These are phyloP conservation scores for Sechiopsis laciniata DNA, from an alignment of 306 rosid species.

Conservation along the genomic window DNA sequence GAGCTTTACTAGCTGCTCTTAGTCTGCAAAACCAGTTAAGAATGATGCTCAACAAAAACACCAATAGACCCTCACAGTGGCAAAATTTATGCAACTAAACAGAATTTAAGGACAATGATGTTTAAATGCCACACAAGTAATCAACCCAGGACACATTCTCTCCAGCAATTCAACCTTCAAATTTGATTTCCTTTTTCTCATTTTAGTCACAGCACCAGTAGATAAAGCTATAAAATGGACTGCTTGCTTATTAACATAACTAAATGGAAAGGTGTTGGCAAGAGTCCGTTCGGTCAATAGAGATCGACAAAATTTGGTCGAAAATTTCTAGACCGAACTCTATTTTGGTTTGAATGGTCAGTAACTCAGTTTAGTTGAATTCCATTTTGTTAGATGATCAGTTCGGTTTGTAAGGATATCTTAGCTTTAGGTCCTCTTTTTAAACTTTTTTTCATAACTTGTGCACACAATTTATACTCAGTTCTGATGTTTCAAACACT, in stretches of 20 bases:
- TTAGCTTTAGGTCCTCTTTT: no score
- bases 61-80: not conserved
- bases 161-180: not conserved
- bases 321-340: slow-evolving; percentile 9
- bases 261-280: not conserved
- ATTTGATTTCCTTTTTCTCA: not conserved
- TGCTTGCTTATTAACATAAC: not conserved
- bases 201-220: not conserved
- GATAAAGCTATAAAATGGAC: not conserved
- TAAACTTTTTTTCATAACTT: no score
- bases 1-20: slow-evolving; percentile 58
- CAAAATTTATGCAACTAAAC: not conserved
- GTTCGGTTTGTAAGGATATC: no score
- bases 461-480: not conserved
- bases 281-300: not conserved
- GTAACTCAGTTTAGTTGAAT: not conserved
- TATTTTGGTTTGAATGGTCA: not conserved
- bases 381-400: no score
- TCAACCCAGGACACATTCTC: slow-evolving; percentile 7
- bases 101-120: not conserved
- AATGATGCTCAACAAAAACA: not conserved
- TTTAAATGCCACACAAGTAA: no score
- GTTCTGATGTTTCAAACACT: not conserved
- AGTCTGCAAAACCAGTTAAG: slow-evolving; percentile 34
- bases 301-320: not conserved